Percentiles rank a stretch among this genome's conserved stretches.
Conservation (phyloP, 2,329 filamentous ascomycete genomes). For the Ceratocystis lukuohia region DNA sequence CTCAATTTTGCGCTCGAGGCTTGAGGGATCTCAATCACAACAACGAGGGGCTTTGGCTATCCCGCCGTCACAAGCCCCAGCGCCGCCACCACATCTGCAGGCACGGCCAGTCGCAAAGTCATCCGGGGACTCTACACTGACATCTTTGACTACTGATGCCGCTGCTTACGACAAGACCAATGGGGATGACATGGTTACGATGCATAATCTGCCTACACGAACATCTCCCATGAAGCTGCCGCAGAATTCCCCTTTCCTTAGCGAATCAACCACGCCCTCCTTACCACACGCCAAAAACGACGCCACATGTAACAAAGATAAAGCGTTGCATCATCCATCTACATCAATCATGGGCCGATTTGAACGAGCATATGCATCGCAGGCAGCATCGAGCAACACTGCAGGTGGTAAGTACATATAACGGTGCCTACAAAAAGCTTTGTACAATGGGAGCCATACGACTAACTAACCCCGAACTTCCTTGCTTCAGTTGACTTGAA, state of each 20-base stretch:
- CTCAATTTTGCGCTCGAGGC: constrained; percentile 6
- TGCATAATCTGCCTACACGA: constrained; percentile 15
- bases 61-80: constrained; percentile 26
- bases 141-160: constrained; percentile 22
- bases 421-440: neutral
- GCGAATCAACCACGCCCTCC: neutral
- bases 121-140: neutral
- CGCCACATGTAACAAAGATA: neutral
- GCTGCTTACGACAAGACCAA: constrained; percentile 24
- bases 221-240: constrained; percentile 10
- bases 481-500: neutral
- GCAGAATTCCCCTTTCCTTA: neutral
- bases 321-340: neutral
- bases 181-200: constrained; percentile 13
- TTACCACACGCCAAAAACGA: neutral
- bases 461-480: neutral
- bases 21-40: neutral
- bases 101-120: neutral
- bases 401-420: constrained; percentile 8
- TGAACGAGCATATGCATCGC: constrained; percentile 16
- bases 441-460: neutral
- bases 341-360: constrained; percentile 13
- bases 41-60: constrained; percentile 18
- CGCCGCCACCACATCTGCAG: neutral
- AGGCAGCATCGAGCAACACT: constrained; percentile 8